phyloP scores from a whole-genome alignment of 805 yeast genomes.

The Wickerhamiella alocasiicola region DNA sequence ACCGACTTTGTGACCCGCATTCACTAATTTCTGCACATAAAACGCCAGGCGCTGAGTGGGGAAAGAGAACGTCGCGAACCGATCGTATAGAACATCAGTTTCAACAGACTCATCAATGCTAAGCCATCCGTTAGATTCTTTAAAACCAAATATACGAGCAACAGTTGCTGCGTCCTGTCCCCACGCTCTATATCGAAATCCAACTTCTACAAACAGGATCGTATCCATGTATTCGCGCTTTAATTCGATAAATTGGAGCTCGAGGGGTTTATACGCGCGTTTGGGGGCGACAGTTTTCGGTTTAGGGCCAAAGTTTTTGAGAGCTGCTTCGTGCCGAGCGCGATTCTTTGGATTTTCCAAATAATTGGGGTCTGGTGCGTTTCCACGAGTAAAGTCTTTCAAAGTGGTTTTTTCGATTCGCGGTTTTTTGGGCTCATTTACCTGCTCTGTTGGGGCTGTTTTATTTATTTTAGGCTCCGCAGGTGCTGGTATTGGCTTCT shows the following conservation, averaged over 20 bases:
- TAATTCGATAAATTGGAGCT: slow-evolving; percentile 58
- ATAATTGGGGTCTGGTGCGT: slow-evolving; percentile 4
- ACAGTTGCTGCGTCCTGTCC: slow-evolving; percentile 74
- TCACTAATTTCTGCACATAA: slow-evolving; percentile 61
- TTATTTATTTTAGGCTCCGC: neutral
- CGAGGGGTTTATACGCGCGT: slow-evolving; percentile 50
- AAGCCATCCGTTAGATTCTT: slow-evolving; percentile 56
- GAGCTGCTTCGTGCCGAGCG: slow-evolving; percentile 2
- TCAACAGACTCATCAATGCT: slow-evolving; percentile 40
- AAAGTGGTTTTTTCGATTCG: neutral
- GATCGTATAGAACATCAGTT: slow-evolving; percentile 38
- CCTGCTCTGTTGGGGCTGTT: neutral
- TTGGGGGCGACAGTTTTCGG: slow-evolving; percentile 1
- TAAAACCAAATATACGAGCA: slow-evolving; percentile 41
- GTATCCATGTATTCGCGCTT: slow-evolving; percentile 53
- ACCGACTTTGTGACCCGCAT: slow-evolving; percentile 68
- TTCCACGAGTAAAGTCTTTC: neutral
- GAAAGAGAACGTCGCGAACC: slow-evolving; percentile 73
- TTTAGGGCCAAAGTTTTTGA: slow-evolving; percentile 6
- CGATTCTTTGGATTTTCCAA: slow-evolving; percentile 3
- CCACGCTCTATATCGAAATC: slow-evolving; percentile 79
- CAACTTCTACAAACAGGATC: slow-evolving; percentile 71
- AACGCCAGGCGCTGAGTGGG: slow-evolving; percentile 66
- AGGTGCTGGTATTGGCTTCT: neutral
- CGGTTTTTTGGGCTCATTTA: slow-evolving; percentile 1